Evolutionary conservation across 23 red algal genomes (phyloP).

Genomic region (Gracilaria gracilis): DNA sequence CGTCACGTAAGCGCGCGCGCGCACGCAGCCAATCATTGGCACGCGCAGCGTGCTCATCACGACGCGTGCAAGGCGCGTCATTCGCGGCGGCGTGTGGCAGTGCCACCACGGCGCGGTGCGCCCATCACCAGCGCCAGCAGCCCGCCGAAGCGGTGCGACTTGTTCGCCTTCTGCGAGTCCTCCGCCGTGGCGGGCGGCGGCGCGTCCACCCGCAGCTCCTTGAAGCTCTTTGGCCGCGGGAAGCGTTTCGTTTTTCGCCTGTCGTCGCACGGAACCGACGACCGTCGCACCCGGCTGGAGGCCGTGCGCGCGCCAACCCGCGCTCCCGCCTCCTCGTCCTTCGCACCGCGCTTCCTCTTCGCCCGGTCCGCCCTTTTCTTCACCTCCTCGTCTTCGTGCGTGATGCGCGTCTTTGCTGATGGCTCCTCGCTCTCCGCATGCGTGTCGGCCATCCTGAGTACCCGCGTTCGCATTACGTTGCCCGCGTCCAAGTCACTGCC

Average conservation of each 20-base stretch:
- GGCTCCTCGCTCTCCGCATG: conserved; percentile 24
- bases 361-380: not conserved
- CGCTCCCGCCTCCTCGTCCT: not conserved
- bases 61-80: too few relatives aligned
- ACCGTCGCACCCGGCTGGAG: not conserved
- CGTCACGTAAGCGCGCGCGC: conserved; percentile 5
- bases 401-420: conserved; percentile 26
- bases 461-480: conserved; percentile 4
- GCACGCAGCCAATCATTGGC: not conserved
- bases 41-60: not conserved
- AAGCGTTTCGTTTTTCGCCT: not conserved
- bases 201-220: conserved; percentile 18
- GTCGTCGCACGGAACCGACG: not conserved
- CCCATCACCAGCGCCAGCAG: conserved; percentile 5
- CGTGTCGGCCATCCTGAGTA: not conserved
- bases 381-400: not conserved
- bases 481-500: conserved; percentile 30
- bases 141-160: not conserved
- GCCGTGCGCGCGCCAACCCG: not conserved
- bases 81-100: not conserved
- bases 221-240: conserved; percentile 22
- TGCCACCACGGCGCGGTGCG: not conserved
- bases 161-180: not conserved
- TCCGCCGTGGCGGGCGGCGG: not conserved
- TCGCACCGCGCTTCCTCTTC: not conserved